Conservation (phyloP, 2,329 filamentous ascomycete species). For the Escovopsis sp. region DNA sequence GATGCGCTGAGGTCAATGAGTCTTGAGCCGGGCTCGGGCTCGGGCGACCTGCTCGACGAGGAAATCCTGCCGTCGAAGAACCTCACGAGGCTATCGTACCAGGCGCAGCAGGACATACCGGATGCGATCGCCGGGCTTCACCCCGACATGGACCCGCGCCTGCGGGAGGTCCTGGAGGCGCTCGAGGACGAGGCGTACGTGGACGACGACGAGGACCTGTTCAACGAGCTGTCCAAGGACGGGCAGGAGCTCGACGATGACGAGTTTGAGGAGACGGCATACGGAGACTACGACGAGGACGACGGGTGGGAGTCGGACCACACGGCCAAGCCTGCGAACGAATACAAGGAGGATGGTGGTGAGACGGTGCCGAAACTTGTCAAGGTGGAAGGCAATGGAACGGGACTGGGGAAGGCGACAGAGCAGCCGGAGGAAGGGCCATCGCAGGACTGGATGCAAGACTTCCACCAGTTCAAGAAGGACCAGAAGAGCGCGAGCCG, state of each 20-base stretch:
- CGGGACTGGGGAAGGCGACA: no score
- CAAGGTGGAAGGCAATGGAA: no score
- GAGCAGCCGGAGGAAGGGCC: constrained; percentile 43
- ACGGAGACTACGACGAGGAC: constrained; percentile 32
- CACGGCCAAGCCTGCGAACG: constrained; percentile 61
- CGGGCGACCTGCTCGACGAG: constrained; percentile 46
- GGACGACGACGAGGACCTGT: constrained; percentile 74
- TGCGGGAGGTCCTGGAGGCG: constrained; percentile 84
- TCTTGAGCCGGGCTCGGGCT: constrained; percentile 33
- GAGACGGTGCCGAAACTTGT: constrained; percentile 35
- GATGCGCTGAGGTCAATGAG: constrained; percentile 59
- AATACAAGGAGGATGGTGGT: constrained; percentile 35
- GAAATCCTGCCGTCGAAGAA: constrained; percentile 70
- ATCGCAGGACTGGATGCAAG: constrained; percentile 73
- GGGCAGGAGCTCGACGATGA: constrained; percentile 59
- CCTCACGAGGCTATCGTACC: constrained; percentile 62
- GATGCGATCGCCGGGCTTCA: constrained; percentile 88
- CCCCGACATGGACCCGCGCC: constrained; percentile 89
- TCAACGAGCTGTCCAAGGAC: constrained; percentile 54
- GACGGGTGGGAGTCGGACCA: constrained; percentile 88
- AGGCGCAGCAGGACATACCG: constrained; percentile 83
- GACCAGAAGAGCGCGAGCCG: constrained; percentile 40
- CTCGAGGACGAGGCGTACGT: constrained; percentile 93
- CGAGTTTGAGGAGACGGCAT: constrained; percentile 59
- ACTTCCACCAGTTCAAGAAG: constrained; percentile 91